Evolutionary conservation across 352 stramenopile genomes (phyloP).

Genomic region (Pythium brachiatum): DNA sequence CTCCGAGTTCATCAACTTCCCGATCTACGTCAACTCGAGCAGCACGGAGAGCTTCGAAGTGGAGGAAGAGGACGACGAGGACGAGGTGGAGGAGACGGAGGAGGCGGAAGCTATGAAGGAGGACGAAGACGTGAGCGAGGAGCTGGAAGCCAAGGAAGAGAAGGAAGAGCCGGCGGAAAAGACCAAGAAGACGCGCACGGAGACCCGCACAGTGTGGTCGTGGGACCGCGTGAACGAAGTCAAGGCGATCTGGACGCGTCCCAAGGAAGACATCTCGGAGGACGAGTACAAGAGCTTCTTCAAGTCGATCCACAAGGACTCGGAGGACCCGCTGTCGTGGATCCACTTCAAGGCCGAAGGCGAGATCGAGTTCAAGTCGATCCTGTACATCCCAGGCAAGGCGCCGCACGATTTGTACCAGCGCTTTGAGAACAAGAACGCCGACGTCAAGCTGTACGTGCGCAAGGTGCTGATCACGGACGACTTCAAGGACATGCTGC

Average conservation of each 20-base stretch:
- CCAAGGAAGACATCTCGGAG: slow-evolving; percentile 95
- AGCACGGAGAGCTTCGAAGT: slow-evolving; percentile 92
- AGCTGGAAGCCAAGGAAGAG: slow-evolving; percentile 84
- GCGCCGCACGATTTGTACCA: slow-evolving; percentile 88
- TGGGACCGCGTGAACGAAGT: slow-evolving; percentile 98
- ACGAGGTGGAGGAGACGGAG: slow-evolving; percentile 72
- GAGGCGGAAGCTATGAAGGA: slow-evolving; percentile 47
- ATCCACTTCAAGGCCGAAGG: slow-evolving; percentile 99
- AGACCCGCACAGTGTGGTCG: slow-evolving; percentile 93
- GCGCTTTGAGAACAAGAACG: slow-evolving; percentile 90
- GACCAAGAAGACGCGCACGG: slow-evolving; percentile 85
- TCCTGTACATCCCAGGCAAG: slow-evolving; percentile 95
- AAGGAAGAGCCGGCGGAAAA: slow-evolving; percentile 49
- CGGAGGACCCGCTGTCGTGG: slow-evolving; percentile 93
- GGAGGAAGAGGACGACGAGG: slow-evolving; percentile 67
- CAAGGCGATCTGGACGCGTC: slow-evolving; percentile 97
- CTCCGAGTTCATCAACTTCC: slow-evolving; percentile 99
- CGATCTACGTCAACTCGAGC: slow-evolving; percentile 97
- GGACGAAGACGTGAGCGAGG: slow-evolving; percentile 49
- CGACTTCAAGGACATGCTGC: slow-evolving; percentile 97
- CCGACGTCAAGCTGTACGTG: slow-evolving; percentile 97
- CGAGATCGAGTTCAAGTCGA: slow-evolving; percentile 99
- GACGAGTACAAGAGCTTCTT: slow-evolving; percentile 99
- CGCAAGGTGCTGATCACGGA: slow-evolving; percentile 99
- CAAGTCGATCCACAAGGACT: slow-evolving; percentile 92